A percentile compares a stretch with the other conserved stretches of the same genome.
Conservation (phyloP, 495 filamentous ascomycete species). For the Trichoderma reesei region DNA sequence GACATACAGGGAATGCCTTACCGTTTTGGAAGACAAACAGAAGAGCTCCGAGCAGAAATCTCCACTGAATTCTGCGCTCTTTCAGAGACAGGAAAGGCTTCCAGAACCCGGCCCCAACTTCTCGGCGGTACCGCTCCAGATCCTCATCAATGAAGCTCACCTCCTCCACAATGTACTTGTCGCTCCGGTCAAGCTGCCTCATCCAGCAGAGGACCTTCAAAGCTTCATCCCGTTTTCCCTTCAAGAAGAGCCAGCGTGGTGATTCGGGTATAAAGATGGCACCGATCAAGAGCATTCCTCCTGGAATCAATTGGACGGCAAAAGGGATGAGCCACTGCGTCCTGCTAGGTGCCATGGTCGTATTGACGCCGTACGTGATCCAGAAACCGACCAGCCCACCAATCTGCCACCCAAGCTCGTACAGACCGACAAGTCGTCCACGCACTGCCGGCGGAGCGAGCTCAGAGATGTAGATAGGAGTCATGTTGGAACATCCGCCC, state of each 20-base stretch:
- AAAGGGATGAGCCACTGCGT: slow-evolving; percentile 50
- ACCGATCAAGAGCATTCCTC: slow-evolving; percentile 38
- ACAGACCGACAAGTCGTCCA: slow-evolving; percentile 51
- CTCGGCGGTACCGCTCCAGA: slow-evolving; percentile 44
- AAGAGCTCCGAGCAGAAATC: slow-evolving; percentile 54
- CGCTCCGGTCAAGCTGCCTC: slow-evolving; percentile 45
- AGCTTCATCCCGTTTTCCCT: slow-evolving; percentile 45
- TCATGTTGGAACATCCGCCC: slow-evolving; percentile 41
- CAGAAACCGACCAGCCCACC: slow-evolving; percentile 66
- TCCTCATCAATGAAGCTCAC: slow-evolving; percentile 50
- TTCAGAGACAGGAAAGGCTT: slow-evolving; percentile 52
- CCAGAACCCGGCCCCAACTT: slow-evolving; percentile 56
- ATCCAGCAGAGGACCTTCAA: slow-evolving; percentile 54
- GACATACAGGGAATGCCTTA: not conserved
- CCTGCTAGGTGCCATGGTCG: slow-evolving; percentile 33
- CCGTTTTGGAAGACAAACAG: slow-evolving; percentile 59
- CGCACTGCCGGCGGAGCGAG: slow-evolving; percentile 45
- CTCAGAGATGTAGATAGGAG: slow-evolving; percentile 51
- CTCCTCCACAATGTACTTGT: slow-evolving; percentile 60
- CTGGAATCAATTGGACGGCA: slow-evolving; percentile 47
- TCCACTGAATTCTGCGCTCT: slow-evolving; percentile 42
- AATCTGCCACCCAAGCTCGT: slow-evolving; percentile 64
- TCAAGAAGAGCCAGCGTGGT: slow-evolving; percentile 53
- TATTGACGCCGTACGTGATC: slow-evolving; percentile 51
- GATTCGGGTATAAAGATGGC: slow-evolving; percentile 48